Conservation (phyloP, 768 basidiomycete species). For the Boletales sp. region DNA sequence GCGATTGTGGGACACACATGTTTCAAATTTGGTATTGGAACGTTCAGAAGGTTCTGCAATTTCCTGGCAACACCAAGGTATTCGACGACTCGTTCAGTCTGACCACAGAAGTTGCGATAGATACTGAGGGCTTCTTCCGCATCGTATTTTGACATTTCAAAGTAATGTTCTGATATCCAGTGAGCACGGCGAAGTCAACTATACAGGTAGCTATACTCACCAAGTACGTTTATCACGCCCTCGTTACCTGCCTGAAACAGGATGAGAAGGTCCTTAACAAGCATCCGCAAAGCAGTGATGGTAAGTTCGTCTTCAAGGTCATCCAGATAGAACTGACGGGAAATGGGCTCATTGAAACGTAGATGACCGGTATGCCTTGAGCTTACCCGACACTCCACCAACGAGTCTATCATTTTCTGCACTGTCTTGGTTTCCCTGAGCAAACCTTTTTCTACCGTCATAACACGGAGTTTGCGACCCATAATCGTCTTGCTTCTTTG, state of each 20-base stretch:
- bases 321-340: constrained; percentile 82
- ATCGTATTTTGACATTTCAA: constrained; percentile 96
- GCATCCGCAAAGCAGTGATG: constrained; percentile 83
- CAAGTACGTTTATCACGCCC: constrained; percentile 81
- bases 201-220: constrained; percentile 38
- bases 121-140: constrained; percentile 79
- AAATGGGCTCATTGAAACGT: neutral
- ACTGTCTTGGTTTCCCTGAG: constrained; percentile 89
- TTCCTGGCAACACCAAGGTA: constrained; percentile 91
- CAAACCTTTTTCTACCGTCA: constrained; percentile 96
- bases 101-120: constrained; percentile 92
- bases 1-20: constrained; percentile 51
- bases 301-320: constrained; percentile 91
- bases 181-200: constrained; percentile 10
- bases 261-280: constrained; percentile 93
- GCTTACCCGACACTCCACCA: constrained; percentile 86
- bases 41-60: constrained; percentile 87
- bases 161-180: constrained; percentile 74
- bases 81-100: constrained; percentile 91
- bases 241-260: constrained; percentile 97
- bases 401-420: constrained; percentile 82
- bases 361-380: neutral
- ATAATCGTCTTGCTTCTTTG: constrained; percentile 72
- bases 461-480: constrained; percentile 80
- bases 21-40: constrained; percentile 90